Evolutionary conservation across 163 green algal species (phyloP), one percentile per base, ranked within the genome.

Genomic region (Scenedesmus sp.): DNA sequence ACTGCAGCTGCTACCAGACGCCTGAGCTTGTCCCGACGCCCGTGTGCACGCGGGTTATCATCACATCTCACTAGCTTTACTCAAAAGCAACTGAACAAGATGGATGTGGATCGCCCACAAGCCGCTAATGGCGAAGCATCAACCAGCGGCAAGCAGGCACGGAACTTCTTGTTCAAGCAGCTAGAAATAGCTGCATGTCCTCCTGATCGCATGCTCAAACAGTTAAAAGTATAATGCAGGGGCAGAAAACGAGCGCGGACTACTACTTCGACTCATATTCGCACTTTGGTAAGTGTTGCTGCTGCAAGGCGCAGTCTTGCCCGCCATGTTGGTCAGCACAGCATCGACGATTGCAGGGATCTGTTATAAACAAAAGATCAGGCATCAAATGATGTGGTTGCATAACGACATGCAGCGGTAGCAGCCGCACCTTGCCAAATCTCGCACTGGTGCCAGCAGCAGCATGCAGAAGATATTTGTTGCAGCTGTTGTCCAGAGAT

Each of bases 261-360:
- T 92, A 92, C 76, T 92, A 99, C 93, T 98, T 98, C 91, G 97
- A 98, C 92, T 97, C 94, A 0, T 99, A 99, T 90, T 93, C 94
- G 1, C 95, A 98, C 86, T 98, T 98, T 92, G 97, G 96, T 96
- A 62, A 92, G 94, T 26, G 15, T 5, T 5, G 46, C 66, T 74
- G 52, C 34, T 57, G 90, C 56, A 16, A 3, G 13, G 46, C 83
- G 66, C 66, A 77, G 56, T 64, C 76, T 23, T 77, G 67, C 8
- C 23, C 23, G 23, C 15, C 20, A 46, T 54, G 15, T 52, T 26
- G 34, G 59, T 23, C 2, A 54, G 20, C 74, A 76, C 55, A 15
- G 54, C 70, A 7, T 18, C 55, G 54, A 18, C 76, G 54, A 4
- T 46, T 8, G 18, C 18, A 2, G 23, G 3, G 12, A 54, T 5